A percentile compares a stretch with the other conserved stretches of the same genome.
phyloP scores from a whole-genome alignment of 2,329 filamentous ascomycete species.

The Sporothrix protearum region DNA sequence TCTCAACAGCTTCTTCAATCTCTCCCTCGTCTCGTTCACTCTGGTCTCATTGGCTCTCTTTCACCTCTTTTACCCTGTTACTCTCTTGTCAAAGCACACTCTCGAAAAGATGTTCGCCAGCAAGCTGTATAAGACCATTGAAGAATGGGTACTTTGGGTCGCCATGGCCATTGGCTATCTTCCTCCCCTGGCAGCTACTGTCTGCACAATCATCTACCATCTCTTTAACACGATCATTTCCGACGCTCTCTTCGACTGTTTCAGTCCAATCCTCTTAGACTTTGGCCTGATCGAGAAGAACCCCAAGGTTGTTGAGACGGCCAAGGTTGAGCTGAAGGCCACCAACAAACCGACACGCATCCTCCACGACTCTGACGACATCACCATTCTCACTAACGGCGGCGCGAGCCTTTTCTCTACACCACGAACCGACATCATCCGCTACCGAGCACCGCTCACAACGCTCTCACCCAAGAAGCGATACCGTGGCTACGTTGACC shows the following conservation, averaged over 20 bases:
- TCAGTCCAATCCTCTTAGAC: background rate
- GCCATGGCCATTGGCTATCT: background rate
- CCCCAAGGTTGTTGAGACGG: background rate
- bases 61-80: background rate
- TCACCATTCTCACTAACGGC: background rate
- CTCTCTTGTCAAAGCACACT: background rate
- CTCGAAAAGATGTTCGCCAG: background rate
- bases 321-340: background rate
- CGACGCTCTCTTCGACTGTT: background rate
- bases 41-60: background rate
- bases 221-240: background rate
- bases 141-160: background rate
- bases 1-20: background rate
- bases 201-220: background rate
- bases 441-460: background rate
- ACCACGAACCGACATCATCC: background rate
- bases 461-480: background rate
- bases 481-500: background rate
- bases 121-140: background rate
- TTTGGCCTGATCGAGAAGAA: background rate
- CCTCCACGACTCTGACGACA: background rate
- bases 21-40: background rate
- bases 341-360: too few relatives aligned
- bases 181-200: background rate
- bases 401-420: too few relatives aligned